These are phyloP conservation scores for Eucalyptus marginata DNA, from an alignment of 345 rosid genomes.

Conservation along the genomic window DNA sequence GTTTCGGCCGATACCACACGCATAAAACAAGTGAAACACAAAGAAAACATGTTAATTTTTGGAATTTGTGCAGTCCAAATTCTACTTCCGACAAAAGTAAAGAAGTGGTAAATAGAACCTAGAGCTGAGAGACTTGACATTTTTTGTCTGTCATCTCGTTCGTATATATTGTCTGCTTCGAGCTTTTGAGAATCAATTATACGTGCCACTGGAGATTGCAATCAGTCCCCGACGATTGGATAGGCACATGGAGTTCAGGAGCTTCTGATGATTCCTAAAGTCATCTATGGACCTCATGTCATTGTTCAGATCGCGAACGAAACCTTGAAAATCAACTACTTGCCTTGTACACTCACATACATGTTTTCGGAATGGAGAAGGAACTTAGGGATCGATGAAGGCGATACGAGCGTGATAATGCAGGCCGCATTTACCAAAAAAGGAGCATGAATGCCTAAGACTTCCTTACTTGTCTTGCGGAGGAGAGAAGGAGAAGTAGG, in stretches of 20 bases:
- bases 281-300: neutral
- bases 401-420: neutral
- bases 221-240: neutral
- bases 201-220: neutral
- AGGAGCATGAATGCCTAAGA: too few species aligned
- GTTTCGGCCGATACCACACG: neutral
- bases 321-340: neutral
- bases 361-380: neutral
- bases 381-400: neutral
- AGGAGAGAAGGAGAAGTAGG: too few species aligned
- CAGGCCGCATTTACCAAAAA: neutral
- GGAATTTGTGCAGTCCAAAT: neutral
- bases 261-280: neutral
- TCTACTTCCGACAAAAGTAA: neutral
- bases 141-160: rapidly evolving
- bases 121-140: neutral
- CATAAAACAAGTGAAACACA: neutral
- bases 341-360: neutral
- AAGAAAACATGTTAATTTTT: neutral
- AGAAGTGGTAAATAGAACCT: neutral
- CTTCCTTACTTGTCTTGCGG: too few species aligned
- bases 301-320: neutral
- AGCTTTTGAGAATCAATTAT: neutral
- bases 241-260: neutral
- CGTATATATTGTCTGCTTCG: neutral